Conservation (phyloP, 1,139 yeast genomes). For the Geotrichum siamense region DNA sequence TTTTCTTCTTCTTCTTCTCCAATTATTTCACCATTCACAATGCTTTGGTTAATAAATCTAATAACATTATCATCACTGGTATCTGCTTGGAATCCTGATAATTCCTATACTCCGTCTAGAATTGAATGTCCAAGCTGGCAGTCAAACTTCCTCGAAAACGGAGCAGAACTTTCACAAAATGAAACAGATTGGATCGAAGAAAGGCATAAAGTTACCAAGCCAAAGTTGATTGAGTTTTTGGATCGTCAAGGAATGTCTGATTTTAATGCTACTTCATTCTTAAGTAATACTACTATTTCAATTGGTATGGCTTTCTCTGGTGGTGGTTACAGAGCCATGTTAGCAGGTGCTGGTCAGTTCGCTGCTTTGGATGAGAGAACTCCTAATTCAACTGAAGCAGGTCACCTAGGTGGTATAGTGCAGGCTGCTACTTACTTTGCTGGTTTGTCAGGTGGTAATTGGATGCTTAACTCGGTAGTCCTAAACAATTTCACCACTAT, state of each 20-base stretch:
- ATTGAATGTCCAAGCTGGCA: conserved; percentile 24
- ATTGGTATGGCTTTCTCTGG: conserved; percentile 80
- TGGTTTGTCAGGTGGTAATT: conserved; percentile 85
- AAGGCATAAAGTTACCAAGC: conserved; percentile 48
- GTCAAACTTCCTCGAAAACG: conserved; percentile 21
- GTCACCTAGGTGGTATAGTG: conserved; percentile 69
- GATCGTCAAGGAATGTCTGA: conserved; percentile 51
- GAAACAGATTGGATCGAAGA: conserved; percentile 25
- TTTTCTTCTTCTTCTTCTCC: no score
- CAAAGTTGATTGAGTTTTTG: conserved; percentile 50
- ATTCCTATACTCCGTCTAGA: conserved; percentile 26
- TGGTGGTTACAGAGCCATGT: conserved; percentile 91
- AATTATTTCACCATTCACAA: no score
- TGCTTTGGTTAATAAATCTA: no score
- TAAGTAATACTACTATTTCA: conserved; percentile 44
- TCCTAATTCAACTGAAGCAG: conserved; percentile 46
- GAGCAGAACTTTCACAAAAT: conserved; percentile 22
- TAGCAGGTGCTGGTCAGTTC: conserved; percentile 80
- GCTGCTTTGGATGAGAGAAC: conserved; percentile 77
- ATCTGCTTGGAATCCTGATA: conserved; percentile 17
- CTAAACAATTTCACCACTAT: conserved; percentile 78
- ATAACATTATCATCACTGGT: conserved; percentile 3
- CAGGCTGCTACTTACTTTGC: conserved; percentile 73
- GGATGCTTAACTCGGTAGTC: conserved; percentile 81
- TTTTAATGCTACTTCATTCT: conserved; percentile 47